Evolutionary conservation across 768 basidiomycete genomes (phyloP), one percentile per base, ranked within the genome.

Genomic region (Phaeotremella fagi): DNA sequence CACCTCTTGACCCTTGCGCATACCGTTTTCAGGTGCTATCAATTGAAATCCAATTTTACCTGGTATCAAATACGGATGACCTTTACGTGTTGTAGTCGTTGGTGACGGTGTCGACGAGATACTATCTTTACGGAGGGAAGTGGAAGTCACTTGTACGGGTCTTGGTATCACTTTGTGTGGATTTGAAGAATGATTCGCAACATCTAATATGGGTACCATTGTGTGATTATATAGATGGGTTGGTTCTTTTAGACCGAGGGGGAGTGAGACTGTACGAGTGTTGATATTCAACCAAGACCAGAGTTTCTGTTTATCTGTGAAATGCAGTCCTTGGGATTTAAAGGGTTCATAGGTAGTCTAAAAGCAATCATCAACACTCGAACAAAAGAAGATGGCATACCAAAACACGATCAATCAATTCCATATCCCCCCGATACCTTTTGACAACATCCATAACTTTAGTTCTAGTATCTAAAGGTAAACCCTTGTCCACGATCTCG

Each of bases 271-370:
- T 70, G 87, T 90, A 44, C 94, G 83, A 4, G 92, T 97, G 72
- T 98, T 98, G 52, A 95, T 89, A 66, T 85, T 92, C 9, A 97
- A 79, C 91, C 92, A 98, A 1, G 82, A 90, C 90, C 92, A 95
- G 2, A 88, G 71, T 29, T 67, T 72, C 16, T 43, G 42, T n/a
- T 64, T 64, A 7, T 68, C 35, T 7, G 57, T 45, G 4, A 53
- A 38, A 12, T 52, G 54, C 7, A 54, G 37, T 16, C 48, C 50
- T 11, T 65, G 58, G 12, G 49, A 45, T 3, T 46, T 47, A 29
- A 59, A 55, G 9, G 57, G 51, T 33, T 53, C 59, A 45, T 64
- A 49, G 29, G 50, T 52, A 1, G 24, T 20, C 45, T 57, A 16
- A 27, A 24, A 20, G 24, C 33, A 16, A 14, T 14, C n/a, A 50